These are phyloP conservation scores for Alternaria panax DNA, from an alignment of 2,329 filamentous ascomycete genomes.

Conservation along the genomic window DNA sequence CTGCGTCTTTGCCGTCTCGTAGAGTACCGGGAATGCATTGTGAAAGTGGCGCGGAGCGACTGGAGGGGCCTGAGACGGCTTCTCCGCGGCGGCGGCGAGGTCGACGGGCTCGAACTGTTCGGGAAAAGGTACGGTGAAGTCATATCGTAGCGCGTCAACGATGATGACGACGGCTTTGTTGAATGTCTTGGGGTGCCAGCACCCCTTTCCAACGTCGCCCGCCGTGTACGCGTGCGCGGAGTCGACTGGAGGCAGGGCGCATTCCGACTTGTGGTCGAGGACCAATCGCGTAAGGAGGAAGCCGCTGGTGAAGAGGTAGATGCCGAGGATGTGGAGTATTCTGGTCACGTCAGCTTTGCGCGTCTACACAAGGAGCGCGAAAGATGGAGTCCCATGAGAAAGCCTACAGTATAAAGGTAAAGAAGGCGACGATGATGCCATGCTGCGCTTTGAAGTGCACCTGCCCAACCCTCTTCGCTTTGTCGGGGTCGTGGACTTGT, in stretches of 20 bases:
- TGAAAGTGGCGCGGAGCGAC: constrained; percentile 71
- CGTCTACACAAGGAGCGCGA: not conserved
- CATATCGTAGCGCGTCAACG: constrained; percentile 93
- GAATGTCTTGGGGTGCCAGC: constrained; percentile 96
- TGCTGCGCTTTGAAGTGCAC: constrained; percentile 62
- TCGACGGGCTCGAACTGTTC: constrained; percentile 58
- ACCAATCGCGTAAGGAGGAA: constrained; percentile 90
- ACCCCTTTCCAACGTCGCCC: constrained; percentile 67
- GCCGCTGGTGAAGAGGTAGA: constrained; percentile 92
- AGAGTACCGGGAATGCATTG: constrained; percentile 84
- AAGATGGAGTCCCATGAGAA: not conserved
- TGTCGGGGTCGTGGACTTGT: constrained; percentile 23
- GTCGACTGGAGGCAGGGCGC: constrained; percentile 75
- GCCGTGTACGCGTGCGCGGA: constrained; percentile 44
- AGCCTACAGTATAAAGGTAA: constrained; percentile 68
- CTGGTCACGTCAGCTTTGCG: constrained; percentile 48
- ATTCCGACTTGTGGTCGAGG: constrained; percentile 77
- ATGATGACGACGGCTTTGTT: constrained; percentile 89
- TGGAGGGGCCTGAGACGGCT: constrained; percentile 18
- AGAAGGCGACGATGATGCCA: constrained; percentile 67
- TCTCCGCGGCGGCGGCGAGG: constrained; percentile 22
- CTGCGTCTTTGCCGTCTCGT: constrained; percentile 77
- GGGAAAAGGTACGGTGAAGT: constrained; percentile 86
- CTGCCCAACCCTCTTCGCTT: constrained; percentile 52
- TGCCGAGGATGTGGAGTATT: constrained; percentile 76